Conservation (phyloP, 2,329 filamentous ascomycete species). For the Neopestalotiopsis rosae region DNA sequence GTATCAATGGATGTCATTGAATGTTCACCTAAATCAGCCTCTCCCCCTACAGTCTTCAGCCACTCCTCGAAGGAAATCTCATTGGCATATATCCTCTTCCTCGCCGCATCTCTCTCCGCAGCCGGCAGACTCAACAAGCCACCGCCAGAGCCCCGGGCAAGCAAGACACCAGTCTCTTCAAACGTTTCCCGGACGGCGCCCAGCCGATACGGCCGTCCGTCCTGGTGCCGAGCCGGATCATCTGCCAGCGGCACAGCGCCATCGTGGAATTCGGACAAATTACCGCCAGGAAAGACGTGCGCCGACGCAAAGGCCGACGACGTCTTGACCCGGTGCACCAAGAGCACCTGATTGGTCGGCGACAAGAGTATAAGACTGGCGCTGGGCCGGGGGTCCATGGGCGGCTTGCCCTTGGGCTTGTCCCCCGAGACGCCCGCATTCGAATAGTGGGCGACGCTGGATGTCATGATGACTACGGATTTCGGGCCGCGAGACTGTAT, state of each 20-base stretch:
- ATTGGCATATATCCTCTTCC: conserved; percentile 72
- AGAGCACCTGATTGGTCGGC: conserved; percentile 82
- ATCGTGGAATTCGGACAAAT: conserved; percentile 79
- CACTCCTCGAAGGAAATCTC: conserved; percentile 72
- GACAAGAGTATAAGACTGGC: conserved; percentile 83
- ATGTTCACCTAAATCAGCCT: conserved; percentile 67
- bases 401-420: conserved; percentile 36
- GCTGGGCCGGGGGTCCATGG: conserved; percentile 44
- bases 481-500: neutral
- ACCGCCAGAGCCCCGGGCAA: conserved; percentile 57
- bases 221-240: conserved; percentile 66
- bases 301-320: conserved; percentile 87
- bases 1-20: neutral
- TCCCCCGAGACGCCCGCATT: conserved; percentile 8
- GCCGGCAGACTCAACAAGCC: conserved; percentile 66
- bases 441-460: conserved; percentile 15
- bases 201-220: conserved; percentile 76
- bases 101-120: conserved; percentile 66
- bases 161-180: conserved; percentile 89
- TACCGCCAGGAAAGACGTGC: conserved; percentile 94
- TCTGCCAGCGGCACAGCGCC: conserved; percentile 56
- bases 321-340: conserved; percentile 84
- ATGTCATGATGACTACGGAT: neutral
- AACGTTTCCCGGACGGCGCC: conserved; percentile 91
- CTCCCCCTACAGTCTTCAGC: conserved; percentile 58